These are phyloP conservation scores for Neckera pumila DNA, from an alignment of 225 moss, liverwort and hornwort genomes.

Conservation along the genomic window DNA sequence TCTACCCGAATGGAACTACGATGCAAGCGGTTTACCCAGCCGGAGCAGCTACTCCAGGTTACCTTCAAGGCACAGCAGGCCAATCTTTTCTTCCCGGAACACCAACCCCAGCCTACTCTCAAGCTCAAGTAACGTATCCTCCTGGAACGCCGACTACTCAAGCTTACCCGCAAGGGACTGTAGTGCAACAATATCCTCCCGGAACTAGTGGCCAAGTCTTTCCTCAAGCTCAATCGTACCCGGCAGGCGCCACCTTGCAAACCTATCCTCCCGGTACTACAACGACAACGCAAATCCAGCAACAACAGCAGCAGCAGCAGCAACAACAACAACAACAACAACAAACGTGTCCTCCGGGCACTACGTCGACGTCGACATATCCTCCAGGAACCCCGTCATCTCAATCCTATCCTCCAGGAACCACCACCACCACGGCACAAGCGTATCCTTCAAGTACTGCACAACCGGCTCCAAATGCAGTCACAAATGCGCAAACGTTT, in stretches of 20 bases:
- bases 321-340: background rate
- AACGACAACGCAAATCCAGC: background rate
- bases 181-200: conserved; percentile 19
- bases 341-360: background rate
- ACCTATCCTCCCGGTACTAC: conserved; percentile 7
- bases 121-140: conserved; percentile 3
- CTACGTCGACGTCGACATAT: background rate
- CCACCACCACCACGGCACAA: background rate
- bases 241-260: background rate
- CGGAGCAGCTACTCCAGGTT: background rate
- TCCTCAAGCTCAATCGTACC: conserved; percentile 14
- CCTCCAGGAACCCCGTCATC: conserved; percentile 8
- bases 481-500: background rate
- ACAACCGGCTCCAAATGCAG: background rate
- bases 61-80: background rate
- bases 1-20: conserved; percentile 17
- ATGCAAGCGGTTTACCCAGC: conserved; percentile 24
- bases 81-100: conserved; percentile 7
- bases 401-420: conserved; percentile 1
- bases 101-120: background rate
- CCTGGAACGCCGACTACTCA: conserved; percentile 4
- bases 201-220: conserved; percentile 6
- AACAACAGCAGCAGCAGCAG: background rate
- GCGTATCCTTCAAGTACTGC: background rate
- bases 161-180: background rate